Base-by-base conservation (phyloP, 805 yeast genomes). In the Huiozyma sinensis region DNA sequence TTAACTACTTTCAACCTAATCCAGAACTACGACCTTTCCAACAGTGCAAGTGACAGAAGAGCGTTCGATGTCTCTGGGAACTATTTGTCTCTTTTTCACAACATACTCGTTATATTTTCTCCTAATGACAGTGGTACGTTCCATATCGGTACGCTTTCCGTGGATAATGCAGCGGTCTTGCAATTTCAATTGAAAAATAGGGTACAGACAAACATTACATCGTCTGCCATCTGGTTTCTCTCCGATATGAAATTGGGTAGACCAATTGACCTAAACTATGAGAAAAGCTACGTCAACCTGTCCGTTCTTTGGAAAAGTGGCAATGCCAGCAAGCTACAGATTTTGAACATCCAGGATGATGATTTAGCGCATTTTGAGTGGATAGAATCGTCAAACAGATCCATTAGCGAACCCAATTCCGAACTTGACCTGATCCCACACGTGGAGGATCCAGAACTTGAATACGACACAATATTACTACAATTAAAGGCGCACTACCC, bases 241-340 rank as follows among this genome's bases (percentile, higher is more conserved):
- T 52, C 57, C 17, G 66, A 61, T 43, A 50, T 59, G 54, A 49
- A 49, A 33, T 38, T 60, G 10, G 34, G 47, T 7, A 53, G 47
- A 28, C 56, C 64, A 24, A 44, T 55, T 29, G 57, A 53, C 27
- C 34, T 56, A 28, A 49, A 51, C 39, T 38, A 44, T 10, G 32
- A 47, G 5, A 32, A 48, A n/a, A 46, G 54, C 30, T 57, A 49
- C 33, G 44, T 70, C 17, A 62, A 64, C 37, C 48, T 74, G 3
- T 62, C 70, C 56, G 65, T 69, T 0, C 61, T 81, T 32, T 79
- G 85, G 84, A 81, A 80, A 54, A 76, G 83, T 50, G 80, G 81
- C 48, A 70, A 75, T 1, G 69, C 75, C 1, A 72, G 79, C 10
- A 61, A 69, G 36, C 50, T 75, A n/a, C 69, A 69, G 45, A 51